Evolutionary conservation across 106 monocot species (phyloP), one percentile per base, ranked within the genome.

Genomic region (Dendrobium catenatum): DNA sequence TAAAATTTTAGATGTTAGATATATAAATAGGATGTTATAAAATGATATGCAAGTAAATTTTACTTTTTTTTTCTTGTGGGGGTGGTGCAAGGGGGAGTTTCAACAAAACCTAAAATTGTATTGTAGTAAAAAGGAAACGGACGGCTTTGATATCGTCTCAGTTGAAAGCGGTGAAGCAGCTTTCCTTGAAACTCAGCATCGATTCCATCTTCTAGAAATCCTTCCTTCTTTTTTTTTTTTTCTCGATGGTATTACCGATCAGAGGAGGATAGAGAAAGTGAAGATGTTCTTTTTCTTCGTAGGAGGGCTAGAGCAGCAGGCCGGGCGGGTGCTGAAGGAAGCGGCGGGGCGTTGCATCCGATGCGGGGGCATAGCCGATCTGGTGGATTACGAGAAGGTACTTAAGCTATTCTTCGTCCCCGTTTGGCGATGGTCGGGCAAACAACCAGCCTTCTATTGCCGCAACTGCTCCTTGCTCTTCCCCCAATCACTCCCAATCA

Each of bases 331-430:
- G 68, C 75, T 91, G 19, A 80, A 83, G 55, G 46, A 80, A 42
- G 76, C 43, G 42, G 85, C 83, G 0, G 85, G 89, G 42, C 85
- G 89, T 46, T 92, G 91, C 89, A 56, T 92, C 49, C 77, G 85
- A 3, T 92, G 89, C 81, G 91, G 91, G 51, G 81, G 85, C 37
- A n/a, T 19, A 3, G 79, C 87, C 8, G 91, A 91, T 43, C 83
- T 89, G 55, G 89, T 92, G 73, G 85, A 92, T 70, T 11, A 59
- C 55, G 85, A 92, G 77, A 92, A 92, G 80, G 89, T 92, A 0
- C 82, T 92, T 20, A 92, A 92, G 80, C 81, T 92, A 6, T 92
- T 92, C 87, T 92, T 92, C 84, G 80, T 92, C 64, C 91, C 91
- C 76, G 85, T 92, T 1, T 87, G 86, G 91, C 80, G 86, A n/a